Conservation (phyloP, 2,329 filamentous ascomycete species). For the Lachnellula suecica region DNA sequence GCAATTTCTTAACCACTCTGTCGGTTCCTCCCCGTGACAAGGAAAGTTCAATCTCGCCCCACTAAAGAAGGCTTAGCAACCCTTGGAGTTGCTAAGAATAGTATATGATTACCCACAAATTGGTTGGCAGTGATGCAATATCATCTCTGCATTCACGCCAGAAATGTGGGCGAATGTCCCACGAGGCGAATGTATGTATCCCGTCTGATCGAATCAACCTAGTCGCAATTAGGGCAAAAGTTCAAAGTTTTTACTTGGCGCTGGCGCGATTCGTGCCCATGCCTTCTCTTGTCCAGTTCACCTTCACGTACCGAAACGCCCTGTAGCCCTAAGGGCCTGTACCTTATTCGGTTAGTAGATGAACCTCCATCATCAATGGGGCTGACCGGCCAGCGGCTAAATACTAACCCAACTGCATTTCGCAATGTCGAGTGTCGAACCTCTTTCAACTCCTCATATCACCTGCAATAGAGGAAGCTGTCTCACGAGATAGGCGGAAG, state of each 20-base stretch:
- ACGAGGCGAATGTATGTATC: too few species aligned
- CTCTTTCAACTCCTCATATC: too few species aligned
- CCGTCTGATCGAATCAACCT: not conserved
- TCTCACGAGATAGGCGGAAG: too few species aligned
- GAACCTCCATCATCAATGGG: not conserved
- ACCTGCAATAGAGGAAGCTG: too few species aligned
- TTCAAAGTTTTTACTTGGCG: not conserved
- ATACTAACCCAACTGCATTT: too few species aligned
- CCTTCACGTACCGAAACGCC: too few species aligned
- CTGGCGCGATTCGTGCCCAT: not conserved
- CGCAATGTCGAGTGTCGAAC: too few species aligned
- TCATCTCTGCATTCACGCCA: not conserved
- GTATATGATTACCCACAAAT: conserved; percentile 3
- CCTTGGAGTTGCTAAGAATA: not conserved
- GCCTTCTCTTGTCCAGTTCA: not conserved
- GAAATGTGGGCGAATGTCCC: not conserved
- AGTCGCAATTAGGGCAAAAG: not conserved
- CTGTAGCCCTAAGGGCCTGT: too few species aligned
- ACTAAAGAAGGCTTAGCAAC: not conserved
- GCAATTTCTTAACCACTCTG: not conserved
- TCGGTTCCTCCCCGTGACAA: not conserved
- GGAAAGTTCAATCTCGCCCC: conserved; percentile 1
- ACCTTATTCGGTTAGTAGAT: not conserved
- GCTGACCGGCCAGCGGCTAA: too few species aligned
- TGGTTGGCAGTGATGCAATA: conserved; percentile 5